These are phyloP conservation scores for Penicillium sp. DNA, from an alignment of 2,329 filamentous ascomycete species.

Conservation along the genomic window DNA sequence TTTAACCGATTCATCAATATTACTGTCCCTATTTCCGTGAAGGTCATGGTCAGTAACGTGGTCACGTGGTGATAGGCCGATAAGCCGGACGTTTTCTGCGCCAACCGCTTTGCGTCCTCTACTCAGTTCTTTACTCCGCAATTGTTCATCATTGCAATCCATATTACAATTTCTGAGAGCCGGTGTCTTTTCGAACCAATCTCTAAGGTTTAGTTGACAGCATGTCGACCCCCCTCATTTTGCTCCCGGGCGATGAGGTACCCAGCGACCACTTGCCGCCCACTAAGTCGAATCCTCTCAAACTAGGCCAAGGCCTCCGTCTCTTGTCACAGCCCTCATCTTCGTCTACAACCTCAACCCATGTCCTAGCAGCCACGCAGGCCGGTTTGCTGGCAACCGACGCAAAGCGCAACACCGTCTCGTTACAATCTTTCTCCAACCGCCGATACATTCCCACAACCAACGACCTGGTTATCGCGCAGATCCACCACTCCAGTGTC, in stretches of 20 bases:
- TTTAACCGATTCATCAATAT: background rate
- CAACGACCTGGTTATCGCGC: conserved; percentile 88
- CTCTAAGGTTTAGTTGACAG: conserved; percentile 1
- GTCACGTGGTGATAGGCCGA: conserved; percentile 32
- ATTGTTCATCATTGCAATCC: background rate
- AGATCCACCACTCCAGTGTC: conserved; percentile 69
- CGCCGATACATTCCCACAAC: conserved; percentile 71
- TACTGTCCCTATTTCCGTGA: background rate
- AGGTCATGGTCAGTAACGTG: background rate
- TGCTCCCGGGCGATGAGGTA: conserved; percentile 80
- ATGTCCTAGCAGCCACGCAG: conserved; percentile 34
- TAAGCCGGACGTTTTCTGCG: conserved; percentile 15
- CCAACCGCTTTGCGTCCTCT: background rate
- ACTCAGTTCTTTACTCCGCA: background rate
- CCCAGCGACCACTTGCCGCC: conserved; percentile 65
- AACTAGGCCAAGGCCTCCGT: conserved; percentile 78
- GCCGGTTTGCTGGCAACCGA: conserved; percentile 40
- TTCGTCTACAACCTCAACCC: conserved; percentile 57
- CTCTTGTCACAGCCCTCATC: conserved; percentile 72
- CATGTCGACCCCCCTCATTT: conserved; percentile 62
- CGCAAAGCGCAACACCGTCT: conserved; percentile 39
- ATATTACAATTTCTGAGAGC: background rate
- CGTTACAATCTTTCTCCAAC: conserved; percentile 37
- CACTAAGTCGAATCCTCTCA: conserved; percentile 65
- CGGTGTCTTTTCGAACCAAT: background rate